These are phyloP conservation scores for Talaromyces marneffei DNA, from an alignment of 2,329 filamentous ascomycete species.

Conservation along the genomic window DNA sequence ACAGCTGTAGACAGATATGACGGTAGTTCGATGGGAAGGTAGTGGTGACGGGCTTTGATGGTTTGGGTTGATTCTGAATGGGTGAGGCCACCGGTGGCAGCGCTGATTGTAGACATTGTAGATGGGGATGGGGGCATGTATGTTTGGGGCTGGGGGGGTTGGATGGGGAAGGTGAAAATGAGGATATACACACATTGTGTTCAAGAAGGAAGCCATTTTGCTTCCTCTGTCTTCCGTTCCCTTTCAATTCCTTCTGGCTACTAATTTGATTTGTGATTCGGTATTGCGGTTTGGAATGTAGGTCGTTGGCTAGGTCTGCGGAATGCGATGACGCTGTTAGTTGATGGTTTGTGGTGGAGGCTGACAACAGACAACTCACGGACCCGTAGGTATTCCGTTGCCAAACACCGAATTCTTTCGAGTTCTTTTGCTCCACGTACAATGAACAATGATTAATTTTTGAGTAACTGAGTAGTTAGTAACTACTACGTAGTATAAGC, in stretches of 20 bases:
- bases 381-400: not conserved
- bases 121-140: constrained; percentile 13
- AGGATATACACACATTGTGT: constrained; percentile 65
- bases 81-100: constrained; percentile 13
- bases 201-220: constrained; percentile 70
- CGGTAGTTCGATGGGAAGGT: constrained; percentile 25
- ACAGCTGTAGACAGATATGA: constrained; percentile 33
- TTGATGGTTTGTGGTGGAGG: not conserved
- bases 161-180: constrained; percentile 23
- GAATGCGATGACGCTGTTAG: constrained; percentile 8
- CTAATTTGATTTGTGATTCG: not conserved
- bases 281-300: constrained; percentile 6
- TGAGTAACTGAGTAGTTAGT: no score
- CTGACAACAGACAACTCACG: not conserved
- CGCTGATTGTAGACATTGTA: constrained; percentile 1
- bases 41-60: constrained; percentile 25
- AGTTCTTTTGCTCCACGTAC: not conserved
- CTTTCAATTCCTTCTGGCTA: not conserved
- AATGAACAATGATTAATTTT: not conserved
- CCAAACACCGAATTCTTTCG: not conserved
- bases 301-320: not conserved
- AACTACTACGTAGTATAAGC: no score
- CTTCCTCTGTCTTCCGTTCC: not conserved
- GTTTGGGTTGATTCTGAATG: constrained; percentile 28
- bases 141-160: constrained; percentile 1